Percentiles rank a stretch among this genome's conserved stretches.
phyloP scores from a whole-genome alignment of 331 rosid genomes.

The Pyracantha coccinea region DNA sequence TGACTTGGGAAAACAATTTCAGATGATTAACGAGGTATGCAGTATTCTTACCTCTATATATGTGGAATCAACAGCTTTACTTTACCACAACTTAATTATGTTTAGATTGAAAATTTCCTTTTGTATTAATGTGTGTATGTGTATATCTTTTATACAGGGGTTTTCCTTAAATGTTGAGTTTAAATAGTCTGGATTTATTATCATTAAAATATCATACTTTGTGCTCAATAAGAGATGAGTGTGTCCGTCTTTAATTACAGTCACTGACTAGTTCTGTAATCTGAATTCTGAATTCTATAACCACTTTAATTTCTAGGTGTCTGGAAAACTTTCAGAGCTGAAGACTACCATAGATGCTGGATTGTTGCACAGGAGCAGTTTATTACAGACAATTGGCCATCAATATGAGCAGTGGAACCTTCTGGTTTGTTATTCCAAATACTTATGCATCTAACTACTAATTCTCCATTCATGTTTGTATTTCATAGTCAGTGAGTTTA shows the following conservation, averaged over 20 bases:
- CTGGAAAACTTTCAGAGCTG: conserved; percentile 63
- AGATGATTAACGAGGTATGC: conserved; percentile 54
- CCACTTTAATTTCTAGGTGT: conserved; percentile 44
- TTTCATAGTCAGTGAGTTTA: conserved; percentile 6
- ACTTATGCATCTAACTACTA: not conserved
- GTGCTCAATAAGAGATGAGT: not conserved
- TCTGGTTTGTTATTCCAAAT: conserved; percentile 47
- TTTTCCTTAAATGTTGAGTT: not conserved
- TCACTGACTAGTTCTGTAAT: not conserved
- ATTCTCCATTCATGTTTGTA: not conserved
- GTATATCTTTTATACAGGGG: not conserved
- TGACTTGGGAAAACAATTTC: conserved; percentile 49
- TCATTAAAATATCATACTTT: not conserved
- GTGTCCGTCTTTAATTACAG: conserved; percentile 12
- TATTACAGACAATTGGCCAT: conserved; percentile 53
- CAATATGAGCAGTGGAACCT: conserved; percentile 64
- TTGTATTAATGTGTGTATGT: not conserved
- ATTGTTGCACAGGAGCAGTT: conserved; percentile 41
- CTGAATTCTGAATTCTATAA: conserved; percentile 11
- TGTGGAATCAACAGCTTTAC: conserved; percentile 7
- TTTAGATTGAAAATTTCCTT: not conserved
- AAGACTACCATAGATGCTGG: conserved; percentile 71
- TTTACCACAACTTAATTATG: not conserved
- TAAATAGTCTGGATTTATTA: not conserved
- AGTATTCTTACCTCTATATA: not conserved